phyloP scores from a whole-genome alignment of 768 basidiomycete species.

The Hypsizygus marmoreus region DNA sequence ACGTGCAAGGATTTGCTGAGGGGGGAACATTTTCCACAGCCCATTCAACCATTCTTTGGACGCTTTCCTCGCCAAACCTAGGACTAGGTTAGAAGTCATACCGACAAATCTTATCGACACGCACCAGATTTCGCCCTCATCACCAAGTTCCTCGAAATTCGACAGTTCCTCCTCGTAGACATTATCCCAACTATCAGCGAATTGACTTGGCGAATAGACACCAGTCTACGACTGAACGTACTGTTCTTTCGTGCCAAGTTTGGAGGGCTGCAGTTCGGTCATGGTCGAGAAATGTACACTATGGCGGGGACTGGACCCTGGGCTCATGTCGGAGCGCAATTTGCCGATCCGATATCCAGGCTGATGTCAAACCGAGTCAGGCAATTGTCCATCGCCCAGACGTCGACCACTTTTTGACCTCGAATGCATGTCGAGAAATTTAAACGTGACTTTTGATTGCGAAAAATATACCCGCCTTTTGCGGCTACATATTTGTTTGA shows the following conservation, averaged over 20 bases:
- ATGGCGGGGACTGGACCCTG: too few species aligned
- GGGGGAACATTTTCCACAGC: constrained; percentile 54
- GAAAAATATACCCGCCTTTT: too few species aligned
- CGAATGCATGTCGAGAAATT: too few species aligned
- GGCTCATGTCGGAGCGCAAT: too few species aligned
- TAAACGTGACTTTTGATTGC: too few species aligned
- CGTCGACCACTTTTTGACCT: too few species aligned
- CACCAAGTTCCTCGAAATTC: constrained; percentile 76
- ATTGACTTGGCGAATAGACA: constrained; percentile 1
- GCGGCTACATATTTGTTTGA: too few species aligned
- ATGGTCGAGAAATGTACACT: constrained; percentile 29
- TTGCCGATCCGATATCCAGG: too few species aligned
- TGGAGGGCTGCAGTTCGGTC: constrained; percentile 63
- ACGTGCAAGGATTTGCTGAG: constrained; percentile 45
- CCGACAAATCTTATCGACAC: constrained; percentile 15
- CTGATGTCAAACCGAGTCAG: too few species aligned
- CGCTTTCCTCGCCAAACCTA: constrained; percentile 80
- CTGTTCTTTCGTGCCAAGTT: constrained; percentile 81
- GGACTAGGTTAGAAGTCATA: background rate
- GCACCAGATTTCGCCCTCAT: constrained; percentile 86
- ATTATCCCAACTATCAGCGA: constrained; percentile 73
- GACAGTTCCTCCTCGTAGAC: constrained; percentile 71
- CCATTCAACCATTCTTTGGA: constrained; percentile 84
- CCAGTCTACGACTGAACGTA: constrained; percentile 34
- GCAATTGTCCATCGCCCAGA: too few species aligned